These are phyloP conservation scores for Escallonia rubra DNA, from an alignment of 129 eudicot genomes.

Conservation along the genomic window DNA sequence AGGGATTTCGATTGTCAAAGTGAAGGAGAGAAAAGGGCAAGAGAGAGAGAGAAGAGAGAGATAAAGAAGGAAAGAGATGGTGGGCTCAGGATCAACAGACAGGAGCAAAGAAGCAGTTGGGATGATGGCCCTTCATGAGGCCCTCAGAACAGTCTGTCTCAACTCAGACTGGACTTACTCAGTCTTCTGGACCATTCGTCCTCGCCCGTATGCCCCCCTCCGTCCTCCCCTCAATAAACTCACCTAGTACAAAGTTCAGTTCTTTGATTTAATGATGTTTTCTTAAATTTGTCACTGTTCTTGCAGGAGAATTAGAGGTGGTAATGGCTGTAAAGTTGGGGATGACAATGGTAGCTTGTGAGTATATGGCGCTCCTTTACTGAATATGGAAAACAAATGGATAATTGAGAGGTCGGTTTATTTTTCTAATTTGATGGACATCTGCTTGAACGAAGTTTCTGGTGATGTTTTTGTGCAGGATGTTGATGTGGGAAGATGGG, in stretches of 20 bases:
- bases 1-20: constrained; percentile 9
- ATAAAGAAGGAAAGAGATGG: constrained; percentile 36
- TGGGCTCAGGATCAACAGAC: constrained; percentile 69
- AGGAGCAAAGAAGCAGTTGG: constrained; percentile 94
- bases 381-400: constrained; percentile 1
- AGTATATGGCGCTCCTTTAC: constrained; percentile 15
- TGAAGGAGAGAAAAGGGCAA: constrained; percentile 10
- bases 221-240: constrained; percentile 6
- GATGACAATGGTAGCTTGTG: constrained; percentile 98
- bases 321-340: constrained; percentile 92
- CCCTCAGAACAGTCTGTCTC: constrained; percentile 82
- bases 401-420: too few species aligned
- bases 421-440: too few species aligned
- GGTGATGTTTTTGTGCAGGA: constrained; percentile 44
- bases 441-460: not conserved
- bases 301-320: constrained; percentile 92
- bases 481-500: constrained; percentile 99
- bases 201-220: constrained; percentile 68
- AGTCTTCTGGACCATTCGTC: constrained; percentile 96
- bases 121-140: constrained; percentile 96
- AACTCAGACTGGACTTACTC: constrained; percentile 94
- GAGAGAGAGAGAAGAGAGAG: constrained; percentile 19
- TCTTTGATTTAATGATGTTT: not conserved
- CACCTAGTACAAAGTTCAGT: not conserved
- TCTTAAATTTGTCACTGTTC: constrained; percentile 18